Conservation (phyloP, 176 grass and related monocot species). For the Oryza glumipatula region DNA sequence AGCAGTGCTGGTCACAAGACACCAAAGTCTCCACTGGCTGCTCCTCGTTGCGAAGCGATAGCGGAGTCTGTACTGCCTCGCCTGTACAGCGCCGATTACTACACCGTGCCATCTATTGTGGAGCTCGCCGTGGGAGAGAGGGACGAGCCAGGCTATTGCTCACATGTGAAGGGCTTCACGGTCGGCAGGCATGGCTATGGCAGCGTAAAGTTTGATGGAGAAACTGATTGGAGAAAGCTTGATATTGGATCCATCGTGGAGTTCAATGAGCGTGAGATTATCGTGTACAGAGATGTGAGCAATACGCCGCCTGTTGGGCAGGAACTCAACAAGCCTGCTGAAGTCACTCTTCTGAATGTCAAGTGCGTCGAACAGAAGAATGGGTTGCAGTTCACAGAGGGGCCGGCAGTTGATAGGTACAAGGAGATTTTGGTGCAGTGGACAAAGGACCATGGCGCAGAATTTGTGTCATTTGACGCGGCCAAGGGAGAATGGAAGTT, state of each 20-base stretch:
- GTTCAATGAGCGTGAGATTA: slow-evolving; percentile 66
- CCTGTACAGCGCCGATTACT: slow-evolving; percentile 65
- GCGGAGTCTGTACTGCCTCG: slow-evolving; percentile 58
- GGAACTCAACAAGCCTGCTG: slow-evolving; percentile 71
- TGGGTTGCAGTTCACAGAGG: slow-evolving; percentile 47
- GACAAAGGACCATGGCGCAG: slow-evolving; percentile 45
- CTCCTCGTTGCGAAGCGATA: slow-evolving; percentile 33
- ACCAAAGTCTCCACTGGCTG: not conserved
- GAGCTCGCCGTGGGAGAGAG: slow-evolving; percentile 67
- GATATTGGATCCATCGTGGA: slow-evolving; percentile 64
- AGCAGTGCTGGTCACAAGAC: not conserved
- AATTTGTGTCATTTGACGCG: slow-evolving; percentile 59
- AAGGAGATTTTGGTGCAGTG: slow-evolving; percentile 53
- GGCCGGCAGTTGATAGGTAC: slow-evolving; percentile 50
- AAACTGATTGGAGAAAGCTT: slow-evolving; percentile 65
- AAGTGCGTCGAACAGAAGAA: slow-evolving; percentile 64
- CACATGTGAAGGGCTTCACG: slow-evolving; percentile 56
- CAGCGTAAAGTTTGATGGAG: slow-evolving; percentile 65
- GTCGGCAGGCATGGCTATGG: slow-evolving; percentile 62
- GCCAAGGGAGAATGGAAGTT: slow-evolving; percentile 69
- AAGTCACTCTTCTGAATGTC: slow-evolving; percentile 66
- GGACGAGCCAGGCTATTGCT: slow-evolving; percentile 60
- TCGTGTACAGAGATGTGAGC: slow-evolving; percentile 70
- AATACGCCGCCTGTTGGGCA: slow-evolving; percentile 58
- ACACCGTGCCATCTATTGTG: slow-evolving; percentile 56